These are phyloP conservation scores for Plasmodium inui DNA, from an alignment of 169 alveolate species.

Conservation along the genomic window DNA sequence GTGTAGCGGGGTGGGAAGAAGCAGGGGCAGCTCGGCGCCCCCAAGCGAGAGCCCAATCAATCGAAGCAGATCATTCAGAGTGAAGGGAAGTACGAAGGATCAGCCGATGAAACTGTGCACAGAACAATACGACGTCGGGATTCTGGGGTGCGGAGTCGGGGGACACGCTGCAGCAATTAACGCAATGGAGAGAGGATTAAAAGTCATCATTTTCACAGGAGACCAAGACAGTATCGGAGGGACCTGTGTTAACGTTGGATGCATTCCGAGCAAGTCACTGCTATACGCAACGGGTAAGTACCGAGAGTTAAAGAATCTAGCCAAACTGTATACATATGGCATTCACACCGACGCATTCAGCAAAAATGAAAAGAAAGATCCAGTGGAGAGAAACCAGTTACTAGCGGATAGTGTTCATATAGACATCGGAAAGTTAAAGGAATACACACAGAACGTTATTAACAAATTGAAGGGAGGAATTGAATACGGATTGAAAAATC, in stretches of 20 bases:
- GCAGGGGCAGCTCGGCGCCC: background rate
- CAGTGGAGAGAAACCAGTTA: constrained; percentile 37
- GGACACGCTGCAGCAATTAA: constrained; percentile 82
- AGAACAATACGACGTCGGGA: constrained; percentile 75
- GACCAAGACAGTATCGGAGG: constrained; percentile 77
- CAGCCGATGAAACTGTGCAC: background rate
- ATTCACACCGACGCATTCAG: constrained; percentile 21
- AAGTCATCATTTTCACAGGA: constrained; percentile 74
- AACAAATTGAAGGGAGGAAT: constrained; percentile 28
- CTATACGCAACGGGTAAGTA: constrained; percentile 76
- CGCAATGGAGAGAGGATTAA: constrained; percentile 76
- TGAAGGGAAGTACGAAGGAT: background rate
- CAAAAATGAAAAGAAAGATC: constrained; percentile 12
- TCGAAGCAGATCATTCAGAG: background rate
- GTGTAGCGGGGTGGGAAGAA: background rate
- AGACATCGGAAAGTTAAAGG: constrained; percentile 7
- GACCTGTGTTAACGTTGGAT: constrained; percentile 80
- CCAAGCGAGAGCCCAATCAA: background rate
- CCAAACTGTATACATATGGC: constrained; percentile 69
- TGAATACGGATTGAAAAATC: constrained; percentile 22
- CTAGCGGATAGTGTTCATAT: constrained; percentile 35
- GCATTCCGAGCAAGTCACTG: constrained; percentile 81
- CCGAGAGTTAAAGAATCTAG: constrained; percentile 71
- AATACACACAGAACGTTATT: constrained; percentile 32
- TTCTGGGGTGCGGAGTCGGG: constrained; percentile 82